Evolutionary conservation across 2,329 filamentous ascomycete genomes (phyloP), one percentile per base, ranked within the genome.

Genomic region (Trichophyton verrucosum): DNA sequence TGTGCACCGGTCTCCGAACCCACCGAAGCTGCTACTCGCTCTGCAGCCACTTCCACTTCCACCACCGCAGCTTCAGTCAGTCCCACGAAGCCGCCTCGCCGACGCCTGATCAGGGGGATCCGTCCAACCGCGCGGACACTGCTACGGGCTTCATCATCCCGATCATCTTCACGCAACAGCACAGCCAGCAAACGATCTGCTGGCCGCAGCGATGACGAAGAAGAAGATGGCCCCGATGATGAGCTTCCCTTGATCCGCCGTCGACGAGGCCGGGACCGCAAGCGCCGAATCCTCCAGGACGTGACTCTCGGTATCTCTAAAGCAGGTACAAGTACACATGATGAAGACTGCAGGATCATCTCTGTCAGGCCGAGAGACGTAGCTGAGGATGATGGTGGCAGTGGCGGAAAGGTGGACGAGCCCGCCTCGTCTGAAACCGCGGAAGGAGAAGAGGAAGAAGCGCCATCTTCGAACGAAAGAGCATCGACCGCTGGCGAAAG

Each of bases 101-200:
- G 53, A 64, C 68, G 27, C 56, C 64, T 2, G 58, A 63, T 30
- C 33, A 42, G 33, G 36, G 53, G 53, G 38, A 20, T 4, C 3
- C 66, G 11, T 62, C 64, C 27, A 64, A 69, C 15, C 65, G 66
- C 30, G 65, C 73, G 59, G 47, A 66, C 70, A 1, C 68, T 66
- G 20, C 62, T 75, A 36, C 33, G 33, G 11, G 71, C 71, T 36
- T 64, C 70, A 4, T 73, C 72, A 3, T 76, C 74, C 1, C 70
- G 74, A 3, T 75, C 73, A 13, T 75, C 74, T 1, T 76, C 74
- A 4, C 73, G 73, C 6, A 72, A 73, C 60, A 75, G 73, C 61
- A 74, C 71, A 0, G 72, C 72, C 8, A 76, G 73, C 64, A 76
- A 76, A 62, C 73, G 74, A 3, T 75, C 73, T 3, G 73, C 73